phyloP scores from a whole-genome alignment of 2,329 filamentous ascomycete species.

The Emericellopsis cladophorae region DNA sequence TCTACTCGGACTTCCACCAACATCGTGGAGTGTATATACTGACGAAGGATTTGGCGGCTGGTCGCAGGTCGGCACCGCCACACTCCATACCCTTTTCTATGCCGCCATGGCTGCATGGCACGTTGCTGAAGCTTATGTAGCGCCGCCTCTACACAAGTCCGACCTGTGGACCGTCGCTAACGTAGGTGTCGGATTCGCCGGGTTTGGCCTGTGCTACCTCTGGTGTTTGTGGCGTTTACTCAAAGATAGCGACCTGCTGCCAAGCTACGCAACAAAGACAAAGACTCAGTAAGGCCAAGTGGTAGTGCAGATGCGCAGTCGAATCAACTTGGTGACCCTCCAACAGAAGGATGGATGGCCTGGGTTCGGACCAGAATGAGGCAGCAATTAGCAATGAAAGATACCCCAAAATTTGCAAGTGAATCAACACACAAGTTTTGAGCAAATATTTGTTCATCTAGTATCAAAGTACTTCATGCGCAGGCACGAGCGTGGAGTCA shows the following conservation, averaged over 20 bases:
- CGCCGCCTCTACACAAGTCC: slow-evolving; percentile 64
- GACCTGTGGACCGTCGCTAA: slow-evolving; percentile 93
- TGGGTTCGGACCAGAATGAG: too few species aligned
- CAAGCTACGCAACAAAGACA: slow-evolving; percentile 19
- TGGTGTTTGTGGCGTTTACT: slow-evolving; percentile 73
- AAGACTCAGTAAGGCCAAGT: slow-evolving; percentile 14
- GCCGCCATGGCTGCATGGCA: slow-evolving; percentile 72
- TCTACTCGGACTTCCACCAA: slow-evolving; percentile 74
- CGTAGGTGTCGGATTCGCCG: slow-evolving; percentile 71
- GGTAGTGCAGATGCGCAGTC: too few species aligned
- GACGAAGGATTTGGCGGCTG: slow-evolving; percentile 22
- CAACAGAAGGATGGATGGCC: too few species aligned
- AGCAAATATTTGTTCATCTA: too few species aligned
- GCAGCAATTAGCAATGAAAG: too few species aligned
- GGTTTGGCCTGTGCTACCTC: slow-evolving; percentile 76
- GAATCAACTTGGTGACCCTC: too few species aligned
- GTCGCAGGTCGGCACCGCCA: slow-evolving; percentile 40
- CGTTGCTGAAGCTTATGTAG: slow-evolving; percentile 53
- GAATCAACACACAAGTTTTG: too few species aligned
- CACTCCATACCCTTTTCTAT: slow-evolving; percentile 70
- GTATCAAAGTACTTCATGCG: too few species aligned
- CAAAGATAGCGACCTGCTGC: slow-evolving; percentile 42
- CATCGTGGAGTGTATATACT: slow-evolving; percentile 57
- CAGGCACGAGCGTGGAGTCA: too few species aligned
- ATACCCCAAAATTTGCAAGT: too few species aligned